Base-by-base conservation (phyloP, 2,329 filamentous ascomycete species). In the Stemphylium lycopersici region DNA sequence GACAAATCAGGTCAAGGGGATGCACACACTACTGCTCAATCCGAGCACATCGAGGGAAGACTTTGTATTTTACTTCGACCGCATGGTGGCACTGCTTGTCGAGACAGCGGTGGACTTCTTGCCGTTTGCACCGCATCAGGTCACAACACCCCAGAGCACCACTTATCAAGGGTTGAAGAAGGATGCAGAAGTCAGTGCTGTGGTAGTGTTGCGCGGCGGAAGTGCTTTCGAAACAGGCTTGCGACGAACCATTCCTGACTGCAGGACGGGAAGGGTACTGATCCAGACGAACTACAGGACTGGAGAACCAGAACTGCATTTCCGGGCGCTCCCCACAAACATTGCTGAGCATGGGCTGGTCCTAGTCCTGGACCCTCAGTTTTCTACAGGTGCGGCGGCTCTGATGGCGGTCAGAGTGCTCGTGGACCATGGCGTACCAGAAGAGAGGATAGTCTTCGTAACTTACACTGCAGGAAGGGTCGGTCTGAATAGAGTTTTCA, bases 351-450 rank as follows among this genome's bases (percentile, higher is more conserved):
- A 96, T 69, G 87, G 90, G 61, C 89, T 89, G 44, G 91, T 99
- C 15, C 80, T 99, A 56, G 80, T 99, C 6, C 80, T 98, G 16
- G 95, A 98, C 74, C 88, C 93, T 12, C 95, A 99, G 72, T 97
- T 98, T 90, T 91, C 91, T 22, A 93, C 89, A 57, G 95, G 95
- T 38, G 93, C 93, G 32, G 85, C 86, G 11, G 86, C 86, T 4
- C 79, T 99, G 53, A 99, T 99, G 95, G 92, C 95, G 0, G 93
- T 98, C 37, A 90, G 95, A 69, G 91, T 98, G n/a, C 80, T 99
- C 48, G 87, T 96, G 13, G 95, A 99, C 73, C 93, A 98, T 70
- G 95, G 95, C 10, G 93, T 98, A 6, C 79, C 85, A 5, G 88
- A 95, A 70, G 85, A 91, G 40, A 88, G 83, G 61, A 96, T 99